Base-by-base conservation (phyloP, 140 eudicot genomes). In the Stevia rebaudiana region DNA sequence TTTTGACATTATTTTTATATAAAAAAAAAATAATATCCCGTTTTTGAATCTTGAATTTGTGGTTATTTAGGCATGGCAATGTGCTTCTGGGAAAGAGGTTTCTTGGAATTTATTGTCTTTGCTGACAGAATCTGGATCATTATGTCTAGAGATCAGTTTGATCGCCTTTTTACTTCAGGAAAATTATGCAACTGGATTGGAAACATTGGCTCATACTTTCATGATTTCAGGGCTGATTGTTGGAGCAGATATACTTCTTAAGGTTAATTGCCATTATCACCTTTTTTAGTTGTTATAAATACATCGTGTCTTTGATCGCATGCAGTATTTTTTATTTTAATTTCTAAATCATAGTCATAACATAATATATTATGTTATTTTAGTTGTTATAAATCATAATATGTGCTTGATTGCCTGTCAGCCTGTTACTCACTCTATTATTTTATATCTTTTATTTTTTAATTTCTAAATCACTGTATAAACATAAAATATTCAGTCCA, bases 141-240 rank as follows among this genome's bases (percentile, higher is more conserved):
- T 87, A 35, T 79, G 78, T 53, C 63, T 87, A 52, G 95, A 87
- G 76, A 75, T 87, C 67, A 87, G 94, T 81, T 65, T 87, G 75
- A 43, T 84, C 24, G 95, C 89, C 5, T 87, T 87, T 76, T 75
- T 87, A 65, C 86, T 84, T 50, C 88, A 87, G 78, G 94, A 84
- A 56, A 84, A 78, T 42, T 84, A 82, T 64, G 86, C 84, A 62
- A 82, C 68, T 69, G 94, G 95, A 37, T 75, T 87, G 86, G 94
- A 84, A 74, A 75, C 84, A 5, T 76, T 87, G 54, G 84, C 87
- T 43, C 94, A 76, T 58, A 84, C 94, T 30, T 87, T 87, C 74
- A 43, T 78, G 17, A 67, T 87, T 65, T 84, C 95, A 63, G 95
- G 94, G 50, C 53, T 79, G 54, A 71, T 79, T 72, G 87, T 84